Evolutionary conservation across 306 rosid species (phyloP).

Genomic region (Ormosia emarginata): DNA sequence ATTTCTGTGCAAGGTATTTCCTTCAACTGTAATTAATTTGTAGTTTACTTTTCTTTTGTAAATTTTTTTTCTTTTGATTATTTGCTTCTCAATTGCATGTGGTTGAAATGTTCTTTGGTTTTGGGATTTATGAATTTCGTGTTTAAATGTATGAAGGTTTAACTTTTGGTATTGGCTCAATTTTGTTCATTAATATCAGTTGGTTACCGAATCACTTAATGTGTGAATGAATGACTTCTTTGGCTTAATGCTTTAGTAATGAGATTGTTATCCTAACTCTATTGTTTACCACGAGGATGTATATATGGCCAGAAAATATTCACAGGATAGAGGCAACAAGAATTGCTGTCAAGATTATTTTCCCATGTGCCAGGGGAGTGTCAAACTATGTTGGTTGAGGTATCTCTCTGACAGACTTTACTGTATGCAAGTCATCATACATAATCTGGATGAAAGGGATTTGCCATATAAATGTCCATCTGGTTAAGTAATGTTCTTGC

Average conservation of each 20-base stretch:
- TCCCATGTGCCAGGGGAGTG: conserved; percentile 32
- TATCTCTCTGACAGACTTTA: conserved; percentile 23
- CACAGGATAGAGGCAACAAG: conserved; percentile 55
- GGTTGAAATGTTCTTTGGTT: too few relatives aligned
- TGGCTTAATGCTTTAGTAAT: conserved; percentile 1
- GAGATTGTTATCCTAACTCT: neutral
- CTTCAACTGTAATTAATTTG: too few relatives aligned
- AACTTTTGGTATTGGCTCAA: neutral
- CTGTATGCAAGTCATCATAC: conserved; percentile 10
- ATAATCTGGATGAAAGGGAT: neutral
- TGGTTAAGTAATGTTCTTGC: too few relatives aligned
- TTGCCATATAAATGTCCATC: neutral
- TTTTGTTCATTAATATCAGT: neutral
- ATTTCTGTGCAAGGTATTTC: too few relatives aligned
- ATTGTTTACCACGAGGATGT: neutral
- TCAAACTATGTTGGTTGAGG: conserved; percentile 43
- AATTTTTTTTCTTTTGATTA: too few relatives aligned
- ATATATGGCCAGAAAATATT: conserved; percentile 48
- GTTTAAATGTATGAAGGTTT: neutral
- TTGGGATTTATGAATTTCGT: neutral
- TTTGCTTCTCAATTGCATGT: too few relatives aligned
- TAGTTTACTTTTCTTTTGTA: too few relatives aligned
- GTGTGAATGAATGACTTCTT: conserved; percentile 1
- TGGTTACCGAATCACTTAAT: conserved; percentile 3
- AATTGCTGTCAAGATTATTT: conserved; percentile 42